Evolutionary conservation across 345 rosid species (phyloP), one percentile per base, ranked within the genome.

Genomic region (Microthlaspi erraticum): DNA sequence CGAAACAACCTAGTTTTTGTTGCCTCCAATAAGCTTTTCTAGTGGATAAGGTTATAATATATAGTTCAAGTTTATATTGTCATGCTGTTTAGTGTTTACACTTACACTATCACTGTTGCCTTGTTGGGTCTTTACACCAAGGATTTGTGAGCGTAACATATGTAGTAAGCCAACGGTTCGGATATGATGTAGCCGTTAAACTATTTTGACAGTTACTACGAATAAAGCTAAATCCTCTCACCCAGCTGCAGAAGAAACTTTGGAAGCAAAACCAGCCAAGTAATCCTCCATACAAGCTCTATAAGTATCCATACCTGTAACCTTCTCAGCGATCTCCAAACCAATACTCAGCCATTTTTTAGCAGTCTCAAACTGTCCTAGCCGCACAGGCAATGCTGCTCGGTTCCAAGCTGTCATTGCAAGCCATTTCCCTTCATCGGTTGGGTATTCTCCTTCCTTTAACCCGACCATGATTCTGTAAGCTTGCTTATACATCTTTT

Each of bases 361-460:
- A 32, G 92, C 97, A 1, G 48, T 77, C 61, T 89, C 91, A 61
- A 82, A 60, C 71, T 75, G 85, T 58, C 95, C 95, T 14, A 89
- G 66, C 79, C 83, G 84, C 72, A 89, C 80, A 0, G 99, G 95
- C 45, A 91, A 46, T 10, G 91, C 83, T 39, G 96, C 96, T 44
- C 97, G 80, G 67, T 94, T 94, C 99, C 97, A 94, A 0, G 99
- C 96, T 13, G 96, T 85, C 83, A 81, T 89, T n/a, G 86, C 95
- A 1, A 88, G 93, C 99, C 99, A 94, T 84, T 89, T 94, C 3
- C 92, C 96, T 80, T 91, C 98, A 56, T 89, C 98, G 7, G 54
- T 72, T 0, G 98, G 98, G 75, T 85, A 94, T 77, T 94, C 95
- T 2, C 93, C 95, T 68, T 83, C 95, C 73, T 83, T 84, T 78